Evolutionary conservation across 768 basidiomycete genomes (phyloP).

Genomic region (Boletus patriciae): DNA sequence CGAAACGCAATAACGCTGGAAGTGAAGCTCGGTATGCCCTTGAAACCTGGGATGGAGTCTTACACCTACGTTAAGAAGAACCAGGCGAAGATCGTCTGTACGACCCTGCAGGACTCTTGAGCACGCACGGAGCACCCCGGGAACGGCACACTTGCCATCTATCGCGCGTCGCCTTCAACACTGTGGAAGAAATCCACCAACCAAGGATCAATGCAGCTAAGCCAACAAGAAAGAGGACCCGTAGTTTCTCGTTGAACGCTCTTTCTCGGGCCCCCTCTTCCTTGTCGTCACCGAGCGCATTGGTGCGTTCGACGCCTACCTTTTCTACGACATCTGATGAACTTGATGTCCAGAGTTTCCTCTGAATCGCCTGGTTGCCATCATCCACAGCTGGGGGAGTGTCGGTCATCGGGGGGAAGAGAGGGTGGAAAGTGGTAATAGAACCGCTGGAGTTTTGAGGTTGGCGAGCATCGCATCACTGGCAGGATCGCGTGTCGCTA

Average conservation of each 20-base stretch:
- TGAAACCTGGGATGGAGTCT: background rate
- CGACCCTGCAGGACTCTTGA: conserved; percentile 51
- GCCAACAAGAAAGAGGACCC: conserved; percentile 49
- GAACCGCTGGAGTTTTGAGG: conserved; percentile 3
- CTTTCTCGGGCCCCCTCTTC: conserved; percentile 1
- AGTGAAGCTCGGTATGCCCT: background rate
- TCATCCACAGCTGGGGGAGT: background rate
- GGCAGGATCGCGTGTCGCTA: background rate
- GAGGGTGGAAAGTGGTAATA: conserved; percentile 3
- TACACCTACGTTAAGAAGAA: conserved; percentile 65
- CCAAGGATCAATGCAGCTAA: conserved; percentile 66
- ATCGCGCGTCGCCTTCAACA: conserved; percentile 67
- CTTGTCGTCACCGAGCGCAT: conserved; percentile 8
- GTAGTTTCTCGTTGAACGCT: conserved; percentile 25
- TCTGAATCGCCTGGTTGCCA: conserved; percentile 17
- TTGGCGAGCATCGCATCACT: background rate
- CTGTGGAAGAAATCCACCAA: conserved; percentile 83
- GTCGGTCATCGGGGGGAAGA: conserved; percentile 20
- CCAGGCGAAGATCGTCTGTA: conserved; percentile 83
- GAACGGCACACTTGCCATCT: conserved; percentile 54
- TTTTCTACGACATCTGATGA: conserved; percentile 14
- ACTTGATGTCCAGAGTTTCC: conserved; percentile 17
- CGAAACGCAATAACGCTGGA: conserved; percentile 69
- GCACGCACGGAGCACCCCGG: background rate
- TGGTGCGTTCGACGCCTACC: conserved; percentile 21